A percentile compares a stretch with the other conserved stretches of the same genome.
Conservation (phyloP, 2,329 filamentous ascomycete genomes). For the Diaporthe sp. region DNA sequence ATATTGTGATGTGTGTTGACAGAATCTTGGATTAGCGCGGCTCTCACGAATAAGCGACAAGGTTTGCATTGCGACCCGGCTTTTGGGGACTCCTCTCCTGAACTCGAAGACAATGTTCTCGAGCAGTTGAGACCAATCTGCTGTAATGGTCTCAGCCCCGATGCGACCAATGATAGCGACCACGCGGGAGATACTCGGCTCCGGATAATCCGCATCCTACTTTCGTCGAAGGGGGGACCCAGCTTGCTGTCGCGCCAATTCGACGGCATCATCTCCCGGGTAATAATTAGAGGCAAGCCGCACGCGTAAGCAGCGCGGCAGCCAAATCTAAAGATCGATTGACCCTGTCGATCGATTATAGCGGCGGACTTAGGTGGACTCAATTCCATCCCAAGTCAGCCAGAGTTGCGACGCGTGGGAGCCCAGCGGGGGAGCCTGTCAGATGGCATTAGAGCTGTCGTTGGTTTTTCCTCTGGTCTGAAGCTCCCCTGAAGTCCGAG, state of each 20-base stretch:
- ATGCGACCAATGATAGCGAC: not conserved
- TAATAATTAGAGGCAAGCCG: not conserved
- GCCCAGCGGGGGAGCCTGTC: not conserved
- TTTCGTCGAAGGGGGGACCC: not conserved
- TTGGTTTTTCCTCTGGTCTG: not conserved
- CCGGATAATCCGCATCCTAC: not conserved
- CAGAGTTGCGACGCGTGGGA: not conserved
- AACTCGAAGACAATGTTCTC: not conserved
- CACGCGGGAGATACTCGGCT: not conserved
- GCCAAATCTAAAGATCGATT: conserved; percentile 2
- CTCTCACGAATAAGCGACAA: not conserved
- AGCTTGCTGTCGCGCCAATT: not conserved
- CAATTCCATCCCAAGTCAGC: not conserved
- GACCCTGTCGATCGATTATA: conserved; percentile 29
- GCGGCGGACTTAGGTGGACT: not conserved
- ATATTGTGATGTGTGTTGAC: not conserved
- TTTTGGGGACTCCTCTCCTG: not conserved
- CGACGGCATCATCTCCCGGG: conserved; percentile 8
- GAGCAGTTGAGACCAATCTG: not conserved
- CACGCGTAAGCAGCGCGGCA: not conserved
- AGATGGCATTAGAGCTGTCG: not conserved
- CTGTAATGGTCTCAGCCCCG: not conserved
- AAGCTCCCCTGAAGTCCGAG: not conserved
- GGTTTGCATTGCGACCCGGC: not conserved
- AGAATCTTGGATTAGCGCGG: not conserved